Conservation (phyloP, 345 rosid species). For the Eucalyptus marginata region DNA sequence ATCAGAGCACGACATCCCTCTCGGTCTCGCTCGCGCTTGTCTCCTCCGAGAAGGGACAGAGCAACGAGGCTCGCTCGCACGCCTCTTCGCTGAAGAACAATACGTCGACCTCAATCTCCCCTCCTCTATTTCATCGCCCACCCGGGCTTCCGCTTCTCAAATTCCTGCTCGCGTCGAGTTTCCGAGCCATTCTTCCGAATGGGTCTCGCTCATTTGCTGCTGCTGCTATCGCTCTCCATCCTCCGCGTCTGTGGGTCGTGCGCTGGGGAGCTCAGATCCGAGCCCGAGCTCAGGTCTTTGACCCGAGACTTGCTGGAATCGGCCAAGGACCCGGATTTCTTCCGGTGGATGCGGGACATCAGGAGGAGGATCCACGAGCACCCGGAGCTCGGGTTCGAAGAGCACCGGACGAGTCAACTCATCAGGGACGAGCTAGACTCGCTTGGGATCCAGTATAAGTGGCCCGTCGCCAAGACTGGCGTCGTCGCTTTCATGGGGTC, state of each 20-base stretch:
- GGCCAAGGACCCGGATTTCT: slow-evolving; percentile 44
- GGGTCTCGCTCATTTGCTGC: background rate
- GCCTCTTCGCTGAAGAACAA: background rate
- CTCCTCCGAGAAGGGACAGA: background rate
- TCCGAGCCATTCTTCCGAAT: background rate
- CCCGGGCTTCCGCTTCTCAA: background rate
- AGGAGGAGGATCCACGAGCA: slow-evolving; percentile 51
- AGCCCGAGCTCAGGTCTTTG: slow-evolving; percentile 2
- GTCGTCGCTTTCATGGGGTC: slow-evolving; percentile 53
- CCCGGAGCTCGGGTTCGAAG: slow-evolving; percentile 69
- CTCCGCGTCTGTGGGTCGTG: background rate
- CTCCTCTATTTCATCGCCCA: background rate
- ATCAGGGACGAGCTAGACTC: slow-evolving; percentile 46
- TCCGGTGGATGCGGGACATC: slow-evolving; percentile 47
- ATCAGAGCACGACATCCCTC: background rate
- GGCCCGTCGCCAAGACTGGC: slow-evolving; percentile 63
- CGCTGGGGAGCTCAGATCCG: background rate
- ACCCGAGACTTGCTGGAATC: slow-evolving; percentile 20
- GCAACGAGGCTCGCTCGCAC: background rate
- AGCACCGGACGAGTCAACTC: slow-evolving; percentile 46
- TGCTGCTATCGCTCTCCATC: background rate
- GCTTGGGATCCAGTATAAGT: slow-evolving; percentile 43
- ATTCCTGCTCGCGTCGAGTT: background rate
- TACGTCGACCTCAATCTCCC: background rate
- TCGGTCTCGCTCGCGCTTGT: background rate